These are phyloP conservation scores for Aspergillaceae sp. DNA, from an alignment of 2,329 filamentous ascomycete genomes.

Conservation along the genomic window DNA sequence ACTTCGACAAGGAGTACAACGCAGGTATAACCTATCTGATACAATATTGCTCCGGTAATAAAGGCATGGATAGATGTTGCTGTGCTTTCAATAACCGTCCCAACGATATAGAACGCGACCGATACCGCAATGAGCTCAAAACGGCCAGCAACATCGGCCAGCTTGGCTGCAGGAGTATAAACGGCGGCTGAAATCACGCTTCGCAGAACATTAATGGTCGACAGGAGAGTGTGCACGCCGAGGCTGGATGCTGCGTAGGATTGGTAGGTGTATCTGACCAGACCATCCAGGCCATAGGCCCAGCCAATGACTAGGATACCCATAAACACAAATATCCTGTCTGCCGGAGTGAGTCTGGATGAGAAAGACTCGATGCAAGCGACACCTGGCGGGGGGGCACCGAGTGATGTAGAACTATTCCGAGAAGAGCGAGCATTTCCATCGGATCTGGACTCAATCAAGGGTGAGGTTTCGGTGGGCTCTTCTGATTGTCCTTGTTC, in stretches of 20 bases:
- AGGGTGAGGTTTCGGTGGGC: neutral
- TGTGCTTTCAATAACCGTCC: neutral
- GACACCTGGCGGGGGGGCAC: neutral
- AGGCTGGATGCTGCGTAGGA: neutral
- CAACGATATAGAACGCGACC: neutral
- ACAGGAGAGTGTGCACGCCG: neutral
- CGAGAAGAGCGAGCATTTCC: neutral
- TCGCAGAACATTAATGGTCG: neutral
- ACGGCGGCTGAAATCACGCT: neutral
- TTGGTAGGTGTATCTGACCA: neutral
- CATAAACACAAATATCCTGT: neutral
- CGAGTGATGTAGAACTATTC: neutral
- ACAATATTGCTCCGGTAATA: neutral
- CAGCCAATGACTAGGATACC: neutral
- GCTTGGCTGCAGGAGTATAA: neutral
- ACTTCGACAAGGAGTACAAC: neutral
- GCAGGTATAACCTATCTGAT: neutral
- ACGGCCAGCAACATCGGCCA: neutral
- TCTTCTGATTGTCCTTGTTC: neutral
- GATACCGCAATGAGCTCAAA: neutral
- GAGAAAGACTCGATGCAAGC: neutral
- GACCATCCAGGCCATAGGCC: neutral
- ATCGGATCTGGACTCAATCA: neutral
- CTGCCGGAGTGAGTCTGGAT: neutral
- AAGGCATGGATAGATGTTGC: neutral